Base-by-base conservation (phyloP, 2,329 filamentous ascomycete species). In the Onygena corvina region DNA sequence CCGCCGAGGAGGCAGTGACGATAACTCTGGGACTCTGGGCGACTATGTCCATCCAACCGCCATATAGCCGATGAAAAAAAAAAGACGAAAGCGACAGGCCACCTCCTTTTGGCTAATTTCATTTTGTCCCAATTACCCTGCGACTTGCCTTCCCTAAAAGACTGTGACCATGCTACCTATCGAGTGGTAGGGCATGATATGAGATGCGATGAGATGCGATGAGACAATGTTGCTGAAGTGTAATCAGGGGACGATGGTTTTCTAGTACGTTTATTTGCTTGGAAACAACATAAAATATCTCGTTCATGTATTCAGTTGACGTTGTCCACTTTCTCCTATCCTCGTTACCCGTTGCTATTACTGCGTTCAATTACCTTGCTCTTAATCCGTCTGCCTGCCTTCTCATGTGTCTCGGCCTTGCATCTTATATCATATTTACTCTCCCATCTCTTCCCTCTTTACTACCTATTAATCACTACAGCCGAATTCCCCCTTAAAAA, bases 31-130 rank as follows among this genome's bases (percentile, higher is more conserved):
- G 8, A 20, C 36, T 2, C 58, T 68, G 46, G 63, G 64, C 7
- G 65, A 68, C 53, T 53, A 69, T 21, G 52, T 68, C 46, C 64
- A 67, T 48, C 61, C 64, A 47, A 64, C 59, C 20, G 65, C 64
- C 52, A 38, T 53, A 27, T 53, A 45, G 42, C 20, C 35, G 14
- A n/a, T 33, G 9, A n/a, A 33, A 4, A n/a, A 33, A n/a, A n/a
- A n/a, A n/a, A n/a, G n/a, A n/a, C n/a, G n/a, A n/a, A n/a, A n/a
- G n/a, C n/a, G n/a, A n/a, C n/a, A n/a, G n/a, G n/a, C n/a, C n/a
- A n/a, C n/a, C n/a, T n/a, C n/a, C n/a, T n/a, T n/a, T n/a, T n/a
- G n/a, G n/a, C n/a, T n/a, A n/a, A n/a, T n/a, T n/a, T n/a, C n/a
- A n/a, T n/a, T n/a, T n/a, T 2, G 5, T 33, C 36, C 18, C 18